A percentile compares a stretch with the other conserved stretches of the same genome.
phyloP scores from a whole-genome alignment of 441 rosid species.

The California macrophylla region DNA sequence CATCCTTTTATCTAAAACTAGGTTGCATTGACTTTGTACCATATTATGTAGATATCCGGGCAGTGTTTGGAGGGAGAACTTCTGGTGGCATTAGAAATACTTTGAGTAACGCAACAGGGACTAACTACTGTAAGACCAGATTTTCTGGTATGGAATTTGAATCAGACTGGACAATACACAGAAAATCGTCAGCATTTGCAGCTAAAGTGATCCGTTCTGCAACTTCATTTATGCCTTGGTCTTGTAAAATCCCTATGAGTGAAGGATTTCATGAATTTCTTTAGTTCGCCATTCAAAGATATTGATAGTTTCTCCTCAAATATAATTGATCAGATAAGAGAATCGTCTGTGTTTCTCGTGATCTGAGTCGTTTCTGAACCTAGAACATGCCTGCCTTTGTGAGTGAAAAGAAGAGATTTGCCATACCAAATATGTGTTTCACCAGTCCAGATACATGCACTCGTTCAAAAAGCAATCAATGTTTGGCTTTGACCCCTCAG shows the following conservation, averaged over 20 bases:
- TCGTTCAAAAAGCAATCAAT: constrained; percentile 31
- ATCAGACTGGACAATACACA: constrained; percentile 50
- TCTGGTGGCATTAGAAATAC: constrained; percentile 24
- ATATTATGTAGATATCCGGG: constrained; percentile 33
- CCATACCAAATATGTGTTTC: constrained; percentile 34
- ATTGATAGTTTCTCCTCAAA: constrained; percentile 1
- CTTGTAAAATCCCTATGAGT: constrained; percentile 70
- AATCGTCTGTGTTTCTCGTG: background rate
- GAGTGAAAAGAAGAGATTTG: constrained; percentile 48
- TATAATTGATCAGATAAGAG: background rate
- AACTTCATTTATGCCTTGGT: constrained; percentile 65
- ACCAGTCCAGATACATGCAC: constrained; percentile 19
- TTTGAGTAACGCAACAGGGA: constrained; percentile 19
- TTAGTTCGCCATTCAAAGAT: constrained; percentile 25
- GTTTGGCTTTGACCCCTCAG: constrained; percentile 20
- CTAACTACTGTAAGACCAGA: constrained; percentile 21
- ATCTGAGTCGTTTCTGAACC: background rate
- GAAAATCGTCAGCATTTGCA: constrained; percentile 42
- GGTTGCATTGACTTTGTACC: constrained; percentile 9
- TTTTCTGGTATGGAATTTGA: constrained; percentile 70
- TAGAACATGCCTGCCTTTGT: constrained; percentile 36
- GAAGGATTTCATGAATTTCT: constrained; percentile 71
- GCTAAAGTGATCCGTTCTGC: constrained; percentile 53
- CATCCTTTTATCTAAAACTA: constrained; percentile 6
- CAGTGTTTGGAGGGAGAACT: constrained; percentile 41